Evolutionary conservation across 208 protist species (phyloP).

Genomic region (Trypanosoma avium): DNA sequence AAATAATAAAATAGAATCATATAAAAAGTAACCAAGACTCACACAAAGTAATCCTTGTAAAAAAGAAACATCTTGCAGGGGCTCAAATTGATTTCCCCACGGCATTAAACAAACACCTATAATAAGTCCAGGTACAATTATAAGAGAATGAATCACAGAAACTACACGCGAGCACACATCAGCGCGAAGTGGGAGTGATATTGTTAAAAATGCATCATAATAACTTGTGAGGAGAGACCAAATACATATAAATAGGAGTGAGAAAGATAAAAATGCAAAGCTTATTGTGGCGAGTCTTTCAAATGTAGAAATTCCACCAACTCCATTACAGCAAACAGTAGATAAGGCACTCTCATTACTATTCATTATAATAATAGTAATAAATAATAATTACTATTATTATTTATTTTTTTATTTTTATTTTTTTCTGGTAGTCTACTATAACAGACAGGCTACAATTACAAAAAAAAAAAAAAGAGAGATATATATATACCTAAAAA

Average conservation of each 20-base stretch:
- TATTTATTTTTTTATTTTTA: no score
- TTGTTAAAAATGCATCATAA: conserved; percentile 32
- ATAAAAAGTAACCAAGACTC: conserved; percentile 47
- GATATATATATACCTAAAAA: neutral
- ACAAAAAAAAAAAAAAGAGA: neutral
- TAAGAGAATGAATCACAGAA: conserved; percentile 38
- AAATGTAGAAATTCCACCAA: neutral
- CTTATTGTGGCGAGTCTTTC: conserved; percentile 12
- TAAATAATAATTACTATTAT: no score
- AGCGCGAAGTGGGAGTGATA: conserved; percentile 19
- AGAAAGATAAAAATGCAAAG: conserved; percentile 35
- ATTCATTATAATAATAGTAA: no score
- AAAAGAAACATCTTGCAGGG: conserved; percentile 29
- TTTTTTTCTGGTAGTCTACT: neutral
- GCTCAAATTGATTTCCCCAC: conserved; percentile 37
- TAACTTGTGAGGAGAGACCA: conserved; percentile 34
- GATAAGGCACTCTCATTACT: neutral
- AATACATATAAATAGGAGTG: conserved; percentile 20
- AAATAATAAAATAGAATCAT: conserved; percentile 33
- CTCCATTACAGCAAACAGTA: conserved; percentile 1
- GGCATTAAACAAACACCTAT: conserved; percentile 33
- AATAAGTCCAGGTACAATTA: conserved; percentile 40
- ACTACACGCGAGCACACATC: conserved; percentile 45
- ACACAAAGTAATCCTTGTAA: conserved; percentile 36
- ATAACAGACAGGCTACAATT: neutral